phyloP scores from a whole-genome alignment of 345 rosid genomes.

The Cardamine chenopodiifolia region DNA sequence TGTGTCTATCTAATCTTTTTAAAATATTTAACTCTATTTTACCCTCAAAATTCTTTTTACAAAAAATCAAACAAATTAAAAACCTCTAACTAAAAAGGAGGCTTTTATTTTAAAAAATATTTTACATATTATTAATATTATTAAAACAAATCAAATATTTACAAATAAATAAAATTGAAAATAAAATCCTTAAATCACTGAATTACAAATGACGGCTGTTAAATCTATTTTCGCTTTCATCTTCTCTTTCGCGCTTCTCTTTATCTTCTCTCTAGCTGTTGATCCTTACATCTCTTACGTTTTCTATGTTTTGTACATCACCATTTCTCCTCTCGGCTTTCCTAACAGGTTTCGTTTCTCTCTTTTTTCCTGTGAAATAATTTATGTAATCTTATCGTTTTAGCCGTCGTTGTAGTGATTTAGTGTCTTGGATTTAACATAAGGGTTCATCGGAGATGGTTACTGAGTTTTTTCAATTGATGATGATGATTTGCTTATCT shows the following conservation, averaged over 20 bases:
- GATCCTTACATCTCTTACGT: conserved; percentile 65
- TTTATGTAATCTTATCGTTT: conserved; percentile 4
- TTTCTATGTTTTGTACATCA: conserved; percentile 63
- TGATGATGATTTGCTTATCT: conserved; percentile 23
- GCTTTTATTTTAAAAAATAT: no score
- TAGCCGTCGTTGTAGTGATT: background rate
- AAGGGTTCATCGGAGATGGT: background rate
- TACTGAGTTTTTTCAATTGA: conserved; percentile 1
- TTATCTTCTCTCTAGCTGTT: conserved; percentile 50
- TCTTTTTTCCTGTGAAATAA: background rate
- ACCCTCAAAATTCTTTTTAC: no score
- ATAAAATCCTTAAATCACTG: background rate
- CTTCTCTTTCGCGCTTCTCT: conserved; percentile 52
- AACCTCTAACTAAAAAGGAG: no score
- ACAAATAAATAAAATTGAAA: no score
- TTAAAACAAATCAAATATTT: no score
- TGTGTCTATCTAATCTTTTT: no score
- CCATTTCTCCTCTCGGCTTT: conserved; percentile 81
- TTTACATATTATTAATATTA: no score
- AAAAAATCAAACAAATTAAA: no score
- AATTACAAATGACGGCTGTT: conserved; percentile 30
- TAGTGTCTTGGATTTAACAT: background rate
- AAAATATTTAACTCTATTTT: no score
- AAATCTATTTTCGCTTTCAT: conserved; percentile 35
- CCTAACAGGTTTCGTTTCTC: conserved; percentile 63